Conservation (phyloP, 2,329 filamentous ascomycete genomes). For the Penicillium olsonii region DNA sequence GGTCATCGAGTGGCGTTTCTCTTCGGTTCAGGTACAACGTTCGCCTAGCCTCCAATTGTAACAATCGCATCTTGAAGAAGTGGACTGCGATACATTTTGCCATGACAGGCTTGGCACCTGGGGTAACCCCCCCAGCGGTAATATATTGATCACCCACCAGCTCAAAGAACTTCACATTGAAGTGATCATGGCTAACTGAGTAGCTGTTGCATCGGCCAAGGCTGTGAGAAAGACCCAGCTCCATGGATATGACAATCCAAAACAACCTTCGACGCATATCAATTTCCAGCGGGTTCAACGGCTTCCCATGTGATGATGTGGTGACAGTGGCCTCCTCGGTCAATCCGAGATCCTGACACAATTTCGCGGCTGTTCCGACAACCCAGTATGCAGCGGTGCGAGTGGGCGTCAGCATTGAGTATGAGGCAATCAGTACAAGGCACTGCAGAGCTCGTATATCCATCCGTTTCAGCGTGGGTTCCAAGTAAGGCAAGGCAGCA, state of each 20-base stretch:
- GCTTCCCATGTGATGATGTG: conserved; percentile 59
- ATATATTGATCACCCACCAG: conserved; percentile 82
- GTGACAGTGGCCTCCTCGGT: conserved; percentile 86
- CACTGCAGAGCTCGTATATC: conserved; percentile 90
- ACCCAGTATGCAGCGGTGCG: conserved; percentile 92
- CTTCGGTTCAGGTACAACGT: conserved; percentile 84
- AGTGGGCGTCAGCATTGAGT: conserved; percentile 89
- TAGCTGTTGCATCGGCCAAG: conserved; percentile 86
- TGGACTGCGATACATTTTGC: conserved; percentile 90
- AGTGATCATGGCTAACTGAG: conserved; percentile 75
- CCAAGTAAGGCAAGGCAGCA: conserved; percentile 80
- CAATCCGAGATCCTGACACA: conserved; percentile 85
- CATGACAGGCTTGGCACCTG: conserved; percentile 68
- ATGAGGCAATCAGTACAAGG: conserved; percentile 81
- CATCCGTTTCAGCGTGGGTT: conserved; percentile 81
- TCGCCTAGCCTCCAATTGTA: conserved; percentile 84
- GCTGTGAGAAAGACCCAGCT: conserved; percentile 81
- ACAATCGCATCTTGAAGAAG: conserved; percentile 85
- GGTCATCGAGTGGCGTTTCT: conserved; percentile 72
- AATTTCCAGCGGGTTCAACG: conserved; percentile 70
- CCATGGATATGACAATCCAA: conserved; percentile 87
- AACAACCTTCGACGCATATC: conserved; percentile 87
- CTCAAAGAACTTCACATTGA: conserved; percentile 84
- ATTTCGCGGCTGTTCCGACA: conserved; percentile 79
- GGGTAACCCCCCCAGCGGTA: conserved; percentile 70